Evolutionary conservation across 352 stramenopile genomes (phyloP).

Genomic region (Globisporangium irregulare): DNA sequence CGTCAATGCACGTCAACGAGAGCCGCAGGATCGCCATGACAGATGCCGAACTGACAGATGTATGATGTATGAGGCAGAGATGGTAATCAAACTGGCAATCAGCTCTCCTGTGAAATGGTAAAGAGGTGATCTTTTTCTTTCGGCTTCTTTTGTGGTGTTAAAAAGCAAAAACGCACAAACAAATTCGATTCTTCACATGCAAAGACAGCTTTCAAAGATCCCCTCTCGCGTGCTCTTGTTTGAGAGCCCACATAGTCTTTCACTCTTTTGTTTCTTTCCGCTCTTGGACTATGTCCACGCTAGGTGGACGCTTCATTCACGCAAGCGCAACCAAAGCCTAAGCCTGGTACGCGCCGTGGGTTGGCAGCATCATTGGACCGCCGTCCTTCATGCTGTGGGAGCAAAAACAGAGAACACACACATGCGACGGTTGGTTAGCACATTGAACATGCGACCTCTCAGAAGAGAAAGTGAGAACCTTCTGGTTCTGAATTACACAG

Average conservation of each 20-base stretch:
- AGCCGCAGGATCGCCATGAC: background rate
- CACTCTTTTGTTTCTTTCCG: background rate
- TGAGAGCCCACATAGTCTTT: background rate
- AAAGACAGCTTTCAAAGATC: background rate
- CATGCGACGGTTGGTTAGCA: background rate
- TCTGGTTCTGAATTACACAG: background rate
- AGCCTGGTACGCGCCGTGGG: slow-evolving; percentile 79
- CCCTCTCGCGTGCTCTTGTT: background rate
- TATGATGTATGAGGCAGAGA: background rate
- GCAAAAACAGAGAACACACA: background rate
- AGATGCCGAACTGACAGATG: background rate
- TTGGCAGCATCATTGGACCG: slow-evolving; percentile 88
- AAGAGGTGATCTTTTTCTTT: background rate
- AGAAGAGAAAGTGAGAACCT: no score
- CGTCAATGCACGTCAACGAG: no score
- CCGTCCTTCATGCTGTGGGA: slow-evolving; percentile 79
- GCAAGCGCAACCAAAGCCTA: slow-evolving; percentile 26
- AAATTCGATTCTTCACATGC: slow-evolving; percentile 4
- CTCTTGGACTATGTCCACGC: background rate
- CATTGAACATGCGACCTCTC: background rate
- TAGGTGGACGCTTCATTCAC: background rate
- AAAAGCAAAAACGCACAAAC: slow-evolving; percentile 4
- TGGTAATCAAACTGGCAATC: background rate
- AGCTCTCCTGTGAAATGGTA: background rate
- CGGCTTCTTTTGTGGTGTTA: background rate